Evolutionary conservation across 768 basidiomycete species (phyloP), one percentile per base, ranked within the genome.

Genomic region (Dentipellis fragilis): DNA sequence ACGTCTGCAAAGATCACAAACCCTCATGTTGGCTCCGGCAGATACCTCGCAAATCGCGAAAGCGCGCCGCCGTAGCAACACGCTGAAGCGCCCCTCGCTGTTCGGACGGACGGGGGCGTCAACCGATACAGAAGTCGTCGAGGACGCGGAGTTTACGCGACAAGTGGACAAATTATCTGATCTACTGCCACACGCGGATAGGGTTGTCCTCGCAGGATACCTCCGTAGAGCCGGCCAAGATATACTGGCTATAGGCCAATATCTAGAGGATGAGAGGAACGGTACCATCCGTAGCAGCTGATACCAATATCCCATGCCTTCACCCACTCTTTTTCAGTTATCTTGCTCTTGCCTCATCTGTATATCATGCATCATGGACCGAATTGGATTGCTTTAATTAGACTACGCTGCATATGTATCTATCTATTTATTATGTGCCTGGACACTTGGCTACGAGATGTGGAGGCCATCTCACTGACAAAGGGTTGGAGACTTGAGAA

Each of bases 171-270:
- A 80, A 64, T 79, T 92, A 49, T 74, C 75, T 1, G 80, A 81
- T 58, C 70, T 91, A 40, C 71, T 91, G 35, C 89, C 89, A 14
- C 80, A 85, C 60, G 89, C 85, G 36, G 81, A 90, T 59, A 76
- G 80, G 47, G 71, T 68, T 19, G 70, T 89, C 1, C 76, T 92
- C 8, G 83, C 83, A 39, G 78, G 81, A 12, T 92, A 92, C 67
- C 68, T 92, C 57, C 79, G 80, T 29, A 77, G 85, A 10, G 74
- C 87, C 10, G 89, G 89, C 19, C 81, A 87, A 64, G 88, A 89
- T 67, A 85, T 90, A 45, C 71, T 88, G 45, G 89, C 89, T n/a
- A 89, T 92, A 62, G 87, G 87, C 14, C 85, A 88, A 65, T 92
- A 89, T 66, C 72, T 92, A 10, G 89, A 89, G 60, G 89, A 92